Percentiles rank a stretch among this genome's conserved stretches.
These are phyloP conservation scores for Calonectria pauciramosa DNA, from an alignment of 2,329 filamentous ascomycete species.

Conservation along the genomic window DNA sequence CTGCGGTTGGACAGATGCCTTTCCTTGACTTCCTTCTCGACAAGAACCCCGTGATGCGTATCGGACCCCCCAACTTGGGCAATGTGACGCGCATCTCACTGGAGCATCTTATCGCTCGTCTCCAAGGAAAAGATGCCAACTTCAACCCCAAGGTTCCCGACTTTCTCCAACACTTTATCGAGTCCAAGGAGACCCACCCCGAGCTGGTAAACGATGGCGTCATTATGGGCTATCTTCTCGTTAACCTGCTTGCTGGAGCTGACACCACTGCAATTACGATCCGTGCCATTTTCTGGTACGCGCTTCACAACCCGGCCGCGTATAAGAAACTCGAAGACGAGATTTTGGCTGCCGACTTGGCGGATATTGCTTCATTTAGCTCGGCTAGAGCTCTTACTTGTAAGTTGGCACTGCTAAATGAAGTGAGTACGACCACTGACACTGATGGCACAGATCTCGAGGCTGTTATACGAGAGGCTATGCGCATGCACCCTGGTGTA, in stretches of 20 bases:
- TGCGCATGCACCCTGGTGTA: conserved; percentile 61
- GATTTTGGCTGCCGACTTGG: conserved; percentile 26
- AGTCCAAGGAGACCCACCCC: conserved; percentile 50
- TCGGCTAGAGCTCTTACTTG: conserved; percentile 34
- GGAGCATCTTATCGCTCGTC: conserved; percentile 32
- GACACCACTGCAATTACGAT: conserved; percentile 54
- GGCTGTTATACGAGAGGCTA: conserved; percentile 63
- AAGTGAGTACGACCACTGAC: too few relatives aligned
- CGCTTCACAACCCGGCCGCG: conserved; percentile 49
- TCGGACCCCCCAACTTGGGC: conserved; percentile 41
- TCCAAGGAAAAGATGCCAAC: conserved; percentile 38
- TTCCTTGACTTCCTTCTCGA: conserved; percentile 45
- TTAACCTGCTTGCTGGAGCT: conserved; percentile 53
- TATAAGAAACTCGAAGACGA: conserved; percentile 40
- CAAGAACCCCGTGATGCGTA: conserved; percentile 46
- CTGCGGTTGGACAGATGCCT: conserved; percentile 47
- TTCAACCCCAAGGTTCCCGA: conserved; percentile 42
- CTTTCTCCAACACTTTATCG: conserved; percentile 53
- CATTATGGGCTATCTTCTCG: conserved; percentile 52
- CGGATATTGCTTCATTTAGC: conserved; percentile 29
- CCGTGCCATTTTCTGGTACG: conserved; percentile 53
- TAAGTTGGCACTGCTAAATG: neutral
- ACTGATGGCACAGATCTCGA: conserved; percentile 46
- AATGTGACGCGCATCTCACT: conserved; percentile 37
- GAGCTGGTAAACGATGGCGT: conserved; percentile 53